These are phyloP conservation scores for Syzygium syzygioides DNA, from an alignment of 441 rosid genomes.

Conservation along the genomic window DNA sequence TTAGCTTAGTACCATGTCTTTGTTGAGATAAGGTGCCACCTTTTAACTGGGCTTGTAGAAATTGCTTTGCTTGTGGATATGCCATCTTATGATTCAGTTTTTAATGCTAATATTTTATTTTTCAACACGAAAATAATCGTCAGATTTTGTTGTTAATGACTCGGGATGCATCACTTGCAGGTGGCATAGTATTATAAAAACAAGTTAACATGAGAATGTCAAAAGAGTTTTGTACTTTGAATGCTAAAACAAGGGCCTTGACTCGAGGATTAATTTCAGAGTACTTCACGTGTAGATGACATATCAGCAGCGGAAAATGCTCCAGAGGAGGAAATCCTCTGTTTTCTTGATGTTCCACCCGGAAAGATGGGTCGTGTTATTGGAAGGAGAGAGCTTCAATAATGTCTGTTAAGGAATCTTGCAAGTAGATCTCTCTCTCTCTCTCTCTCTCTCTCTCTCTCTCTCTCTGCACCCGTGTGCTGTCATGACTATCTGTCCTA, in stretches of 20 bases:
- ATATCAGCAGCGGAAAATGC: constrained; percentile 30
- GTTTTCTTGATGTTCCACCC: constrained; percentile 74
- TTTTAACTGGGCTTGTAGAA: background rate
- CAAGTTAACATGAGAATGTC: background rate
- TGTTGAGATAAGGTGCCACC: background rate
- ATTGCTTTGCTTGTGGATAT: background rate
- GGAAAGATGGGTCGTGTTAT: constrained; percentile 90
- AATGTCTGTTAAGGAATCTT: constrained; percentile 69
- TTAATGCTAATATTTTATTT: background rate
- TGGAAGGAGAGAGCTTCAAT: constrained; percentile 79
- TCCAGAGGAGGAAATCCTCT: constrained; percentile 72
- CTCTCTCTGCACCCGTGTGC: background rate
- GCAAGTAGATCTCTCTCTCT: constrained; percentile 46
- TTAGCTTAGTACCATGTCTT: background rate
- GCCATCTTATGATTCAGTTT: background rate
- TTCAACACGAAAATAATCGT: background rate
- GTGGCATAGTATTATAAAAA: background rate
- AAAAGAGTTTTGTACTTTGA: background rate
- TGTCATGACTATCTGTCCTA: background rate
- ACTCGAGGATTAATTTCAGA: background rate
- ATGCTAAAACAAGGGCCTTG: background rate
- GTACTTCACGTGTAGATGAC: constrained; percentile 33
- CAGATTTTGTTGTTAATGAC: background rate
- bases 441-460: constrained; percentile 5
- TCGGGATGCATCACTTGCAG: background rate